phyloP scores from a whole-genome alignment of 345 rosid genomes.

The Moricandia arvensis region DNA sequence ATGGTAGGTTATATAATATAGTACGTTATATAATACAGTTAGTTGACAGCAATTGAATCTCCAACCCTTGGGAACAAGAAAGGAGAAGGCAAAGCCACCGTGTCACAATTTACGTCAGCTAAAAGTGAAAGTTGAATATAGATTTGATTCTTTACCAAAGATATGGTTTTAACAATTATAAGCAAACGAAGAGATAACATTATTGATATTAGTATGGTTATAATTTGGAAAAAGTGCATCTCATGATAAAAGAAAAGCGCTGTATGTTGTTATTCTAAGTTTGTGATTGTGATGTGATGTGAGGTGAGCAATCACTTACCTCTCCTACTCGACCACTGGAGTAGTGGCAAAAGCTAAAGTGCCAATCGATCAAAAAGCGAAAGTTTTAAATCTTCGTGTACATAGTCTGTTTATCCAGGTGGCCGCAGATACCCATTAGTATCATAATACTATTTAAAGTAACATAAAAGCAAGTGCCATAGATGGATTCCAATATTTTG shows the following conservation, averaged over 20 bases:
- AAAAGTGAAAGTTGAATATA: constrained; percentile 20
- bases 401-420: background rate
- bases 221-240: constrained; percentile 8
- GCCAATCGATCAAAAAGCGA: background rate
- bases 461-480: background rate
- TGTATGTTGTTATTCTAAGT: constrained; percentile 16
- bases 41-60: constrained; percentile 10
- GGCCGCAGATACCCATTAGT: background rate
- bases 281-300: constrained; percentile 22
- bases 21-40: constrained; percentile 7
- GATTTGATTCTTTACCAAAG: background rate
- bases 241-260: constrained; percentile 14
- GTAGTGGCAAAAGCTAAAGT: constrained; percentile 34
- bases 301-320: constrained; percentile 23
- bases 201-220: too few species aligned
- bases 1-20: constrained; percentile 1
- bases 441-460: background rate
- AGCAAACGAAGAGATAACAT: background rate
- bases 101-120: constrained; percentile 23
- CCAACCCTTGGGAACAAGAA: constrained; percentile 28
- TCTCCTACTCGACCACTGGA: constrained; percentile 18
- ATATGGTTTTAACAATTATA: background rate
- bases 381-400: background rate
- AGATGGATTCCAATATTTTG: too few species aligned
- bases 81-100: constrained; percentile 2